A percentile compares a stretch with the other conserved stretches of the same genome.
These are phyloP conservation scores for Clavaria fumosa DNA, from an alignment of 768 basidiomycete species.

Conservation along the genomic window DNA sequence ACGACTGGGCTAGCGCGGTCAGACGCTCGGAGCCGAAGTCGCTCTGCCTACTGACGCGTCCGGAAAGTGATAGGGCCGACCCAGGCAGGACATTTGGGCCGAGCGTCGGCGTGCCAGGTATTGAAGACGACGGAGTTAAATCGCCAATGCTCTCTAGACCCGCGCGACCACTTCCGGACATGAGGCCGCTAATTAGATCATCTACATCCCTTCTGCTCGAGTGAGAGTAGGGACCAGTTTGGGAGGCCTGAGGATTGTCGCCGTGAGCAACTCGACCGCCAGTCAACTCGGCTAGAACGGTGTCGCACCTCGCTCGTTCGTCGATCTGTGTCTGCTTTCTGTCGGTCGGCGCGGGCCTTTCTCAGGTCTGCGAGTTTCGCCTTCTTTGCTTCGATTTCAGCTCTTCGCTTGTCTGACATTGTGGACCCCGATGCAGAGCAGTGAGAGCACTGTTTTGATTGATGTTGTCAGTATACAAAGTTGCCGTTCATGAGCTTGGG, in stretches of 20 bases:
- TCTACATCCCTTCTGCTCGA: constrained; percentile 46
- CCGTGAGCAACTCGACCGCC: neutral
- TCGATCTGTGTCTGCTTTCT: constrained; percentile 36
- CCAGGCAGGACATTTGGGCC: constrained; percentile 23
- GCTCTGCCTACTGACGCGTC: constrained; percentile 56
- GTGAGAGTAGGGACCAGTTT: constrained; percentile 18
- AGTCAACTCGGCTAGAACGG: too few relatives aligned
- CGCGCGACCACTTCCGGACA: constrained; percentile 26
- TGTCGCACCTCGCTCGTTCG: constrained; percentile 26
- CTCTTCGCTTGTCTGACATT: constrained; percentile 56
- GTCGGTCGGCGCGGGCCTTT: constrained; percentile 57
- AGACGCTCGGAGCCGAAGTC: constrained; percentile 39
- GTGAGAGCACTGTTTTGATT: too few relatives aligned
- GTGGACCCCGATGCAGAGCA: too few relatives aligned
- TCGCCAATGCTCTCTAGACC: constrained; percentile 42
- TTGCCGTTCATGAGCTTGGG: too few relatives aligned
- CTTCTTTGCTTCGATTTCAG: constrained; percentile 84
- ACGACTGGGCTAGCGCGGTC: constrained; percentile 29
- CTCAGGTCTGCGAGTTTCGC: constrained; percentile 76
- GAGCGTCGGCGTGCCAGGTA: constrained; percentile 52
- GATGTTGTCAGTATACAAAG: too few relatives aligned
- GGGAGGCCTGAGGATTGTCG: constrained; percentile 1
- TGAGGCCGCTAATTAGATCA: constrained; percentile 51
- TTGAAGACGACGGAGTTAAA: constrained; percentile 54
- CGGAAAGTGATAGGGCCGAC: constrained; percentile 29